Evolutionary conservation across 2,329 filamentous ascomycete species (phyloP).

Genomic region (Emmonsia crescens): DNA sequence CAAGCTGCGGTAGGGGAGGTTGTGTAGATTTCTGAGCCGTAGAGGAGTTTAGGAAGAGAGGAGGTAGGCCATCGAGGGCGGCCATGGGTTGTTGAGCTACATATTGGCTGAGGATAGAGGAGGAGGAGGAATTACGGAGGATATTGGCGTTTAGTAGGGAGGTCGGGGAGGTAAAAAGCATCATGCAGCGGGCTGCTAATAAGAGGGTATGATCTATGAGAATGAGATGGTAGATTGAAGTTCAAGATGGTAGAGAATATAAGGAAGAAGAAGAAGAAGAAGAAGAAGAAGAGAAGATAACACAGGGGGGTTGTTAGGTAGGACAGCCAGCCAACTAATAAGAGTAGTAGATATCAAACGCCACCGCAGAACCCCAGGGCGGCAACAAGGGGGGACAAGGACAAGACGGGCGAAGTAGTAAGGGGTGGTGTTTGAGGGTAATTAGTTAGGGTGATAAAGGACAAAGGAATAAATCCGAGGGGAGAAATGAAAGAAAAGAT

Average conservation of each 20-base stretch:
- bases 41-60: not conserved
- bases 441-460: too few relatives aligned
- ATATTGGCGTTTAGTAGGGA: conserved; percentile 37
- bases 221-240: not conserved
- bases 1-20: conserved; percentile 48
- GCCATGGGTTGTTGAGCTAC: not conserved
- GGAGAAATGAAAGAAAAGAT: too few relatives aligned
- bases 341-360: too few relatives aligned
- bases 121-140: conserved; percentile 10
- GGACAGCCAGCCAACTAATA: too few relatives aligned
- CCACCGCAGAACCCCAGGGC: too few relatives aligned
- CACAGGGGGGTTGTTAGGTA: not conserved
- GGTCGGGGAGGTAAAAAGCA: conserved; percentile 38
- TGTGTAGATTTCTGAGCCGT: conserved; percentile 21
- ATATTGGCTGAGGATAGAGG: not conserved
- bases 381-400: too few relatives aligned
- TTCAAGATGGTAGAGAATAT: not conserved
- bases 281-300: not conserved
- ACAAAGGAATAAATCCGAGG: too few relatives aligned
- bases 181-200: conserved; percentile 22
- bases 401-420: too few relatives aligned
- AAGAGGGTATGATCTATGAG: not conserved
- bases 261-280: not conserved
- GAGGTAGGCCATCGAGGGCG: not conserved
- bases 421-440: too few relatives aligned